A percentile compares a stretch with the other conserved stretches of the same genome.
phyloP scores from a whole-genome alignment of 768 basidiomycete genomes.

The Mycena albidolilacea region DNA sequence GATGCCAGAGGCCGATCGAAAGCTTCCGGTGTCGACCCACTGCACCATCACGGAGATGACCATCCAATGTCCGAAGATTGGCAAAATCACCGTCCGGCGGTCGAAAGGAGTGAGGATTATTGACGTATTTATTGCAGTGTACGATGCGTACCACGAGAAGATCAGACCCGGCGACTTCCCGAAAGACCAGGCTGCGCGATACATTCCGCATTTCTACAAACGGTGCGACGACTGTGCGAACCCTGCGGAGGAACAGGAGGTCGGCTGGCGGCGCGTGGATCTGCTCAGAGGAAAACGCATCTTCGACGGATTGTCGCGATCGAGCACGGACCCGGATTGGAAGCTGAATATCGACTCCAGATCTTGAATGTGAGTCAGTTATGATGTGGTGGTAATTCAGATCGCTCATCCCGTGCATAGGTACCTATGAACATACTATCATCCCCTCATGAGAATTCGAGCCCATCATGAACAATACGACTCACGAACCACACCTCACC shows the following conservation, averaged over 20 bases:
- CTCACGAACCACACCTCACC: conserved; percentile 10
- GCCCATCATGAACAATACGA: background rate
- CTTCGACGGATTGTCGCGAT: conserved; percentile 65
- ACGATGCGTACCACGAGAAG: conserved; percentile 60
- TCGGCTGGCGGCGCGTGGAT: conserved; percentile 72
- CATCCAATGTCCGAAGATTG: conserved; percentile 57
- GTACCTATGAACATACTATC: conserved; percentile 2
- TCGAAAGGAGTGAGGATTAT: conserved; percentile 58
- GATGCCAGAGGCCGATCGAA: conserved; percentile 54
- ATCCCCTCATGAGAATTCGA: background rate
- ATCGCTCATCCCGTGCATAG: background rate
- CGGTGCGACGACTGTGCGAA: conserved; percentile 60
- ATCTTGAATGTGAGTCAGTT: conserved; percentile 12
- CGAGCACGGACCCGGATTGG: conserved; percentile 29
- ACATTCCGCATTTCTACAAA: conserved; percentile 56
- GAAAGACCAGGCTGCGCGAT: background rate
- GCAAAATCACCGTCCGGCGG: conserved; percentile 59
- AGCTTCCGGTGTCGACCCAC: conserved; percentile 59
- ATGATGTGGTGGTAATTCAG: background rate
- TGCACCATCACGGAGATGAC: conserved; percentile 62
- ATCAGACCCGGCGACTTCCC: conserved; percentile 60
- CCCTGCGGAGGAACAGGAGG: conserved; percentile 54
- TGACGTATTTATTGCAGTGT: conserved; percentile 72
- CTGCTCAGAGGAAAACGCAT: conserved; percentile 64
- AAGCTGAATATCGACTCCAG: conserved; percentile 12